phyloP scores from a whole-genome alignment of 192 early-diverging fungal species.

The Coemansia sp. region DNA sequence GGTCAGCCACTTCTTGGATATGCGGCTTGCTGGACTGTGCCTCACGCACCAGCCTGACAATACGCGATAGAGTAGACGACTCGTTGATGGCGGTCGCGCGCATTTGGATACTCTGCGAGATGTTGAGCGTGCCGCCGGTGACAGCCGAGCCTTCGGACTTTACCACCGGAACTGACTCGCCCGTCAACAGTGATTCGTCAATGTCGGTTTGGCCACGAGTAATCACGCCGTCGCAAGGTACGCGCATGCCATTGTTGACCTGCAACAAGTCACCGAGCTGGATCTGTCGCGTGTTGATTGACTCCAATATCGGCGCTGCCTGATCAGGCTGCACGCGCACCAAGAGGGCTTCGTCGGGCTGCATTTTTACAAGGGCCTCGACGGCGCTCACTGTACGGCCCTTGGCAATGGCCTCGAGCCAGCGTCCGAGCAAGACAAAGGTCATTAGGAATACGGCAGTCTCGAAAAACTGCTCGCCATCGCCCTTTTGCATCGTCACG shows the following conservation, averaged over 20 bases:
- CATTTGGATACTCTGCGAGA: constrained; percentile 77
- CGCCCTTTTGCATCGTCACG: constrained; percentile 50
- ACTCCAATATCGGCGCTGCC: constrained; percentile 14
- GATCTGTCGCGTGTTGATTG: constrained; percentile 41
- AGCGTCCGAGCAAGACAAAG: constrained; percentile 91
- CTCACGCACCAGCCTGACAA: constrained; percentile 90
- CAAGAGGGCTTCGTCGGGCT: constrained; percentile 54
- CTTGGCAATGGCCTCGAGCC: constrained; percentile 93
- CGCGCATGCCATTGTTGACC: constrained; percentile 69
- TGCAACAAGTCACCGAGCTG: constrained; percentile 56
- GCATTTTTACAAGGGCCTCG: constrained; percentile 71
- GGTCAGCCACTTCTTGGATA: constrained; percentile 90
- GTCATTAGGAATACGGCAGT: constrained; percentile 90
- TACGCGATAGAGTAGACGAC: constrained; percentile 87
- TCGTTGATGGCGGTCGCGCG: constrained; percentile 83
- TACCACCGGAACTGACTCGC: constrained; percentile 84
- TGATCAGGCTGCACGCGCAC: constrained; percentile 6
- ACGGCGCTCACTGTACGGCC: constrained; percentile 80
- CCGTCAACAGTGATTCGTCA: constrained; percentile 95
- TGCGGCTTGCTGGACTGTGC: constrained; percentile 94
- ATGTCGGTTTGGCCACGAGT: constrained; percentile 56
- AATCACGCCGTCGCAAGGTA: constrained; percentile 60
- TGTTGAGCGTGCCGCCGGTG: constrained; percentile 94
- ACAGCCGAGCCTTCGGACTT: constrained; percentile 72
- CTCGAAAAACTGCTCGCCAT: constrained; percentile 90